Conservation (phyloP, 805 yeast genomes). For the Hanseniaspora meyeri region DNA sequence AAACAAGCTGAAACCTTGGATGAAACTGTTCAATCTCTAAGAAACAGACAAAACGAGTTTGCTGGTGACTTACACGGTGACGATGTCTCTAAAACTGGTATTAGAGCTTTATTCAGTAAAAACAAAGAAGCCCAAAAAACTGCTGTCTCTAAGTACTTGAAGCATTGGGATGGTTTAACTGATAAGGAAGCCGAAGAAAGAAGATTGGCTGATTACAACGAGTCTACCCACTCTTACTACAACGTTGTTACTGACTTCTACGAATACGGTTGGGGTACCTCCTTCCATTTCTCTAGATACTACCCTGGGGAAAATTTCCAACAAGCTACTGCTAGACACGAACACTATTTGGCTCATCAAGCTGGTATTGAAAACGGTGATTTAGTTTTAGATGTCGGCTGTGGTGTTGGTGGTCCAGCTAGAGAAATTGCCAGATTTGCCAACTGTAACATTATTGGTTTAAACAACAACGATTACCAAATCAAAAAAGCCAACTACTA, state of each 20-base stretch:
- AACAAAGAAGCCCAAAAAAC: constrained; percentile 66
- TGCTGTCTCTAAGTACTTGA: constrained; percentile 82
- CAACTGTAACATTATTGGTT: constrained; percentile 72
- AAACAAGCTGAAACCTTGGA: neutral
- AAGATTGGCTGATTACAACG: constrained; percentile 75
- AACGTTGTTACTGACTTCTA: constrained; percentile 95
- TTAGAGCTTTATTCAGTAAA: constrained; percentile 65
- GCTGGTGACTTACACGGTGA: constrained; percentile 82
- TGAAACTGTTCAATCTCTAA: constrained; percentile 17
- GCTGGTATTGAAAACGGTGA: constrained; percentile 67
- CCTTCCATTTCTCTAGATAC: constrained; percentile 93
- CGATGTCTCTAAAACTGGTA: constrained; percentile 52
- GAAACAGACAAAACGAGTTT: constrained; percentile 42
- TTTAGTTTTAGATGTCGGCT: constrained; percentile 93
- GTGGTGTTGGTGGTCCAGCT: constrained; percentile 99
- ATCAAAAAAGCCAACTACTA: constrained; percentile 80
- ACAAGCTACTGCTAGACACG: constrained; percentile 95
- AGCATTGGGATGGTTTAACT: constrained; percentile 93
- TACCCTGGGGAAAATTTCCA: constrained; percentile 85
- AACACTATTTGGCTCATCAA: constrained; percentile 82
- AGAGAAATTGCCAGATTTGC: constrained; percentile 91
- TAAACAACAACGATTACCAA: constrained; percentile 95
- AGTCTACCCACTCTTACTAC: constrained; percentile 87
- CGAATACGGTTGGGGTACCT: constrained; percentile 98
- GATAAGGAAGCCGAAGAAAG: constrained; percentile 55